Evolutionary conservation across 495 filamentous ascomycete species (phyloP).

Genomic region (Xylaria cubensis): DNA sequence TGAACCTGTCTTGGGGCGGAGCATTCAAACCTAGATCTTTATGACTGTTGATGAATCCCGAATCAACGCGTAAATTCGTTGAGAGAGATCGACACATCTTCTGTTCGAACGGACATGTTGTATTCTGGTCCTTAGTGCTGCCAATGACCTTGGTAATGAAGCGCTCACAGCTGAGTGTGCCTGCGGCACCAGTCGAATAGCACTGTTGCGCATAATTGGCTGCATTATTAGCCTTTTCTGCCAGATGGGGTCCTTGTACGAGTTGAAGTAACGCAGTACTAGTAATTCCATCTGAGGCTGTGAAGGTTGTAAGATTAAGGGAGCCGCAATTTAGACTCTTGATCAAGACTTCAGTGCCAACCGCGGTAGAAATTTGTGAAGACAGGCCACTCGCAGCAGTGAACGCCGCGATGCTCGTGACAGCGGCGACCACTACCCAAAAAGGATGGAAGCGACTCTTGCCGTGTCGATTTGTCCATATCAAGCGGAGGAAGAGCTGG

Average conservation of each 20-base stretch:
- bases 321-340: slow-evolving; percentile 15
- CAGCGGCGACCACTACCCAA: not conserved
- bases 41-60: slow-evolving; percentile 10
- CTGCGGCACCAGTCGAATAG: not conserved
- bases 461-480: not conserved
- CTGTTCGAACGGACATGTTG: too few relatives aligned
- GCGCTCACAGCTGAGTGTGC: not conserved
- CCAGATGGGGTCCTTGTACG: too few relatives aligned
- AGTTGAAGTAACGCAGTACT: too few relatives aligned
- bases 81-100: too few relatives aligned
- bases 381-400: slow-evolving; percentile 25
- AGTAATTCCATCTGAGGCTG: too few relatives aligned
- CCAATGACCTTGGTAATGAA: not conserved
- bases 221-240: not conserved
- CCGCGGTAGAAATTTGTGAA: slow-evolving; percentile 19
- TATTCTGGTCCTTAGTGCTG: not conserved
- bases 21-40: slow-evolving; percentile 9
- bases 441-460: not conserved
- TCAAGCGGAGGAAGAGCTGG: not conserved
- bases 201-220: slow-evolving; percentile 22
- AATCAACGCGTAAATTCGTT: slow-evolving; percentile 8
- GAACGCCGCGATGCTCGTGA: not conserved
- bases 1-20: not conserved
- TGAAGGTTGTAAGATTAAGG: too few relatives aligned
- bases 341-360: slow-evolving; percentile 22